Base-by-base conservation (phyloP, 441 rosid genomes). In the Pelargonium fulgidum region DNA sequence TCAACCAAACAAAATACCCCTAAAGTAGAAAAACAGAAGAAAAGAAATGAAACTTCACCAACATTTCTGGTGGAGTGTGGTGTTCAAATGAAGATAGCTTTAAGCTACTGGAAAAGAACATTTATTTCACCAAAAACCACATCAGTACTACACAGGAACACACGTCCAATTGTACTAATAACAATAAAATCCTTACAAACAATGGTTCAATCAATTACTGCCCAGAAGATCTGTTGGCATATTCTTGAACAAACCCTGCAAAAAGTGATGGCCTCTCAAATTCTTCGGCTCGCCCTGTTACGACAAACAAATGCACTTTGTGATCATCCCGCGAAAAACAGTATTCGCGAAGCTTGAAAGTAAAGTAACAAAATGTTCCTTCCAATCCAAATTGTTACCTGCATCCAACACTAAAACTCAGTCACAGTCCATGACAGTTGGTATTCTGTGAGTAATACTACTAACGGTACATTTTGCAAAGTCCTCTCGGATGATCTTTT, bases 191-290 rank as follows among this genome's bases (percentile, higher is more conserved):
- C 33, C 33, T 1, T 36, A 36, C 7, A 0, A 36, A 6, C 41
- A 36, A 36, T 36, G 41, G 41, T n/a, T 13, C 8, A 6, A 4
- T 41, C 7, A 42, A 14, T 73, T 72, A 86, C 22, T 87, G 70
- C 63, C 91, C 96, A 10, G 89, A 77, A 7, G 97, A 90, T 9
- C 99, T 86, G 72, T 87, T 85, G 66, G 97, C 96, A 17, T 94
- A 94, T 73, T 91, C 97, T 76, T 89, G 99, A 73, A 94, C 97
- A 75, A 94, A 70, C 29, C 96, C 93, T 47, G 84, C 92, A 63
- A 94, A 94, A 17, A 91, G 78, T 0, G 97, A 84, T 45, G 62
- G 86, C 81, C 90, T 83, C 47, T 86, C 96, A 64, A 82, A 91
- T 79, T 91, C 97, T 72, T 80, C 84, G 3, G 87, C 96, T 69